Evolutionary conservation across 176 grass and related monocot genomes (phyloP), one percentile per base, ranked within the genome.

Genomic region (Melocanna baccifera): DNA sequence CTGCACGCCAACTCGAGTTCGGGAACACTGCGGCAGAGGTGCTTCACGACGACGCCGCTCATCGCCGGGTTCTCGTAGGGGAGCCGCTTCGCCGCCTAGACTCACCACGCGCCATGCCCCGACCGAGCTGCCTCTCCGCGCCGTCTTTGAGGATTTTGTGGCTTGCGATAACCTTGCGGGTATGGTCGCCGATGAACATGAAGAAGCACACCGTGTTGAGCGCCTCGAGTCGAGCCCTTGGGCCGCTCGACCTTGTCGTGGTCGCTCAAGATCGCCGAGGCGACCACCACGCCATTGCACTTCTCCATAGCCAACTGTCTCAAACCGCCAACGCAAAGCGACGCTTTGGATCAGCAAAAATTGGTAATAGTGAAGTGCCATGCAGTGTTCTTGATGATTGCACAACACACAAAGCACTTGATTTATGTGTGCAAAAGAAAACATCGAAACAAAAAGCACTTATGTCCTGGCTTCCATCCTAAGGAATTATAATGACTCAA

Each of bases 171-270:
- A 29, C 85, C 11, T 56, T 26, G 56, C 59, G 81, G 14, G 93
- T 96, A 1, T 47, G 28, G 45, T 86, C 79, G 53, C 96, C 96
- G 22, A 99, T 39, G 89, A 99, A 96, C 86, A 99, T 83, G 93
- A 96, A 99, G 88, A 94, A 96, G 87, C 96, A 99, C 18, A 81
- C 84, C 2, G 70, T 42, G n/a, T 67, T 23, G 19, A 96, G 48
- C 22, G 93, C 96, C 45, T 81, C 74, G 86, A 32, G 0, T 86
- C 91, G 6, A 96, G 56, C 91, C 93, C 83, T 77, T 92, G 1
- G 93, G 93, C 34, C 96, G 96, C 51, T 93, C 91, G 82, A 99
- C 88, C 87, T 99, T 99, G 86, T 99, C 93, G 40, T 99, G 62
- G 86, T 99, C 86, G 70, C 87, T 86, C 22, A 96, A 80, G 69